phyloP scores from a whole-genome alignment of 1,139 yeast species.

The Magnusiomyces tetraspermus region DNA sequence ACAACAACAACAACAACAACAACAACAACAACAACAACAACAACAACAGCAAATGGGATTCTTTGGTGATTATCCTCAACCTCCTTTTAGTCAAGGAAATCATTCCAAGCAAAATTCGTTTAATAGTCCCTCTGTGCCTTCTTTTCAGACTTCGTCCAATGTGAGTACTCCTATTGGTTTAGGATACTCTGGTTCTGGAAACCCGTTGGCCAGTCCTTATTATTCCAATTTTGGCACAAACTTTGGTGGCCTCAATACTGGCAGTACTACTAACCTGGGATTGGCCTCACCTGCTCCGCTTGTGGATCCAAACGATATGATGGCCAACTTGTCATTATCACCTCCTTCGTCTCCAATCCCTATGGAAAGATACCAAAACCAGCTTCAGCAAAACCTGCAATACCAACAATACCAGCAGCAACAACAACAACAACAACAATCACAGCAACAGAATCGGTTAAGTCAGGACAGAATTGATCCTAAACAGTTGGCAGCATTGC shows the following conservation, averaged over 20 bases:
- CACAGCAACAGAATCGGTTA: not conserved
- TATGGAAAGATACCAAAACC: not conserved
- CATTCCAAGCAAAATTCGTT: not conserved
- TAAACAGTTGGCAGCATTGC: slow-evolving; percentile 27
- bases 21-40: slow-evolving; percentile 12
- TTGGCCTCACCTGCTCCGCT: slow-evolving; percentile 5
- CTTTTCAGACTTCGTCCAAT: not conserved
- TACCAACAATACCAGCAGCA: not conserved
- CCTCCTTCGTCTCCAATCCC: slow-evolving; percentile 10
- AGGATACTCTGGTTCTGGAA: not conserved
- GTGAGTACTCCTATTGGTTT: not conserved
- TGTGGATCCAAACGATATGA: slow-evolving; percentile 30
- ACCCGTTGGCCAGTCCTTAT: slow-evolving; percentile 3
- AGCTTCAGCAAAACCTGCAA: not conserved
- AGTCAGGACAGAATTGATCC: slow-evolving; percentile 12
- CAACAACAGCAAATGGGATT: slow-evolving; percentile 6
- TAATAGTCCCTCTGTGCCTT: not conserved
- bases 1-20: slow-evolving; percentile 7
- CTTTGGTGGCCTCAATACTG: not conserved
- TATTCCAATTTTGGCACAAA: too few relatives aligned
- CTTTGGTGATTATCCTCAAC: not conserved
- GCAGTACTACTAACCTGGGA: not conserved
- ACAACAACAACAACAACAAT: not conserved
- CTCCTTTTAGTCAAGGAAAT: not conserved
- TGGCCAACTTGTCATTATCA: slow-evolving; percentile 6